These are phyloP conservation scores for Trichoderma cornu-damae DNA, from an alignment of 2,329 filamentous ascomycete species.

Conservation along the genomic window DNA sequence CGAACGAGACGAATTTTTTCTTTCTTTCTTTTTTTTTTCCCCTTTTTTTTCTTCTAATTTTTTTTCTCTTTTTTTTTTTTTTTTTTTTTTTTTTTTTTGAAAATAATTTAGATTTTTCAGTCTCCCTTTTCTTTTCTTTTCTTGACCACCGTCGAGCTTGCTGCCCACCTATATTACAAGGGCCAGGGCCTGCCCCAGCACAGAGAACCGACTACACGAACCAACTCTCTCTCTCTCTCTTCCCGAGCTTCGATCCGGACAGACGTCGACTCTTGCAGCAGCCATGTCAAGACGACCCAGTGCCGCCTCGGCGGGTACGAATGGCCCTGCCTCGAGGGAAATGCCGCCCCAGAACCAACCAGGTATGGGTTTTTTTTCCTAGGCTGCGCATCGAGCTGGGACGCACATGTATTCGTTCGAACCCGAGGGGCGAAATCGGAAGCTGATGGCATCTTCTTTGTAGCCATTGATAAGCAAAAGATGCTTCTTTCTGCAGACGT, in stretches of 20 bases:
- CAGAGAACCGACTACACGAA: not conserved
- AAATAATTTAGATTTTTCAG: no score
- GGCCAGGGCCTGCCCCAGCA: not conserved
- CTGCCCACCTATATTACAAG: not conserved
- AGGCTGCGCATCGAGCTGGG: not conserved
- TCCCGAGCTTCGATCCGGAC: not conserved
- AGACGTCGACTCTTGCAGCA: not conserved
- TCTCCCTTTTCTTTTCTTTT: not conserved
- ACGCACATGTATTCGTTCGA: not conserved
- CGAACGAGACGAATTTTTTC: not conserved
- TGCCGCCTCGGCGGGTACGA: conserved; percentile 30
- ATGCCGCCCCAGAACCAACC: conserved; percentile 27
- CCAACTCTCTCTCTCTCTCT: conserved; percentile 3
- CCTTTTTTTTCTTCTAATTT: not conserved
- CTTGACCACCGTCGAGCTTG: not conserved
- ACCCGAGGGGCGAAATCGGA: not conserved
- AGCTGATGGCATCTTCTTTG: not conserved
- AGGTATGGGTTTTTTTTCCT: conserved; percentile 28
- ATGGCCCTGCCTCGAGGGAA: conserved; percentile 30
- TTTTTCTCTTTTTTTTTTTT: not conserved
- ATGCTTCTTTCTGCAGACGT: conserved; percentile 63
- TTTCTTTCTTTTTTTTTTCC: no score
- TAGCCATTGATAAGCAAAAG: conserved; percentile 71
- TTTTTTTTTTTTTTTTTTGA: no score
- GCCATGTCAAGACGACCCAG: conserved; percentile 60